Base-by-base conservation (phyloP, 371 early-diverging fungal species). In the Chytridium lagenaria region DNA sequence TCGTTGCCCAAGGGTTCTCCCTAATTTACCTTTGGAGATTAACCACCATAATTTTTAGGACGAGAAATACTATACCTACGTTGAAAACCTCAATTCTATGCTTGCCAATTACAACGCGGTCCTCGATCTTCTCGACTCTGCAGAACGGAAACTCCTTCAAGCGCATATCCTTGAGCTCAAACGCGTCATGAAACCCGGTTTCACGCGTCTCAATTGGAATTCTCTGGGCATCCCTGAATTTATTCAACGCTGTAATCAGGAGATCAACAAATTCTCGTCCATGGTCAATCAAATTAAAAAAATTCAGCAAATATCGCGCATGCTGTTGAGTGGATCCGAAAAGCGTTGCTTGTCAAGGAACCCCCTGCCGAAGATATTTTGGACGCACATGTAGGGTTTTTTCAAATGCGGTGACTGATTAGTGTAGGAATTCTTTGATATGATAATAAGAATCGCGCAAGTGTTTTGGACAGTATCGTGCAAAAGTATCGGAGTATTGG, bases 141-240 rank as follows among this genome's bases (percentile, higher is more conserved):
- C 87, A 3, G 89, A 88, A 68, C 61, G 71, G 19, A 84, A 84
- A 71, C 76, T 88, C 5, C 76, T 88, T 1, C 71, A 75, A 15
- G 69, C 57, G 1, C 87, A 87, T 67, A 79, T 87, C 26, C 69
- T 70, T 26, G 86, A 87, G 66, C 78, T 88, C 33, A 83, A 85
- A 59, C 78, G 86, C 0, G 82, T 85, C n/a, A 81, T 88, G 84
- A 87, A 85, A 65, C 87, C 89, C 1, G 89, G 89, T 19, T 80
- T 88, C 50, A 85, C 85, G 1, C 76, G 89, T 2, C 72, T 88
- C 38, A 88, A 88, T 64, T 88, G 89, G 89, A 87, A 86, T 70
- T 86, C 86, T 34, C 74, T 88, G 1, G 88, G 89, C 16, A 88
- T 88, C 37, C 81, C 84, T 0, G 89, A 88, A 55, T 88, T 87